Conservation (phyloP, 352 stramenopile species). For the Pythium periplocum region DNA sequence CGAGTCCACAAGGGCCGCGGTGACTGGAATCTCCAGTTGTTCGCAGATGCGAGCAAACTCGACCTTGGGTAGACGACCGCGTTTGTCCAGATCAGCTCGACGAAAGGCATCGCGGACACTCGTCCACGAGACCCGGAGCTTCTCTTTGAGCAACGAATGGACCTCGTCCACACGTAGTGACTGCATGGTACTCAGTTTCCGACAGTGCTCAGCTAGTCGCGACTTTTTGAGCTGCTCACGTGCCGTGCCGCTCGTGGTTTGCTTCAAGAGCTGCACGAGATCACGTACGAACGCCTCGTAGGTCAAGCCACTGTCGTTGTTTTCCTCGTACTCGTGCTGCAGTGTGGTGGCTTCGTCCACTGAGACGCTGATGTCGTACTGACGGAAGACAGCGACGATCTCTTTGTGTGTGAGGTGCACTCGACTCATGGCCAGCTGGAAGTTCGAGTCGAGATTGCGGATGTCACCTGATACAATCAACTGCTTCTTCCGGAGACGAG, state of each 20-base stretch:
- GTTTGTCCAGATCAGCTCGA: constrained; percentile 25
- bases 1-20: constrained; percentile 28
- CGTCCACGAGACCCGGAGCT: constrained; percentile 46
- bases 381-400: constrained; percentile 40
- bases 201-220: constrained; percentile 41
- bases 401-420: constrained; percentile 36
- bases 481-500: constrained; percentile 45
- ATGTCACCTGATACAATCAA: constrained; percentile 65
- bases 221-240: constrained; percentile 53
- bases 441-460: constrained; percentile 67
- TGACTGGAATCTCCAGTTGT: constrained; percentile 27
- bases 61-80: constrained; percentile 27
- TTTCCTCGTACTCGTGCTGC: constrained; percentile 73
- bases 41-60: constrained; percentile 39
- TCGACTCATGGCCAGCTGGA: constrained; percentile 43
- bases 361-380: constrained; percentile 41
- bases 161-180: constrained; percentile 39
- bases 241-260: constrained; percentile 25
- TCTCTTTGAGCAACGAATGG: constrained; percentile 31
- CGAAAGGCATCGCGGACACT: constrained; percentile 52
- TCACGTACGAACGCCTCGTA: constrained; percentile 67
- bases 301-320: constrained; percentile 49
- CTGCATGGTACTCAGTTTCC: constrained; percentile 42
- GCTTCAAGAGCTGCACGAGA: constrained; percentile 41
- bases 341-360: constrained; percentile 53